Evolutionary conservation across 148 eudicot genomes (phyloP).

Genomic region (Silene latifolia): DNA sequence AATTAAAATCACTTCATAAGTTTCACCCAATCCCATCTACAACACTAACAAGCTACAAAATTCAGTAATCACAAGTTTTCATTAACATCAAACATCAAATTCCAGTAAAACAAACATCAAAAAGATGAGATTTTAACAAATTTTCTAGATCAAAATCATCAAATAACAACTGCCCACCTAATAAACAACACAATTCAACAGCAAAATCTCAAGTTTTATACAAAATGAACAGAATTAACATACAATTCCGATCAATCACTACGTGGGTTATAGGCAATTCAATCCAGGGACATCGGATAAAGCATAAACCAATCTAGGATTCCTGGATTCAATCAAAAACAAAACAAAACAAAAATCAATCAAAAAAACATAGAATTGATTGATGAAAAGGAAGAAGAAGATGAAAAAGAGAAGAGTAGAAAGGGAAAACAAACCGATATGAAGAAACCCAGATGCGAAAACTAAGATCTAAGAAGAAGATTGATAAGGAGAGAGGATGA

Average conservation of each 20-base stretch:
- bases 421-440: constrained; percentile 33
- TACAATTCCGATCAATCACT: constrained; percentile 40
- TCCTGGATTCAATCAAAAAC: constrained; percentile 32
- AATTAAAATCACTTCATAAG: background rate
- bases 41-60: background rate
- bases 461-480: constrained; percentile 55
- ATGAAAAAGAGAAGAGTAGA: background rate
- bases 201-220: constrained; percentile 34
- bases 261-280: constrained; percentile 34
- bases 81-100: constrained; percentile 8
- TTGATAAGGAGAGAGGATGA: constrained; percentile 51
- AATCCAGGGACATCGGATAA: constrained; percentile 56
- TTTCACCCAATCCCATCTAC: constrained; percentile 9
- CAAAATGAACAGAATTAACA: constrained; percentile 42
- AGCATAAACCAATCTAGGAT: constrained; percentile 30
- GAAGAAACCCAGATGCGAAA: constrained; percentile 45
- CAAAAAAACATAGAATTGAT: constrained; percentile 22
- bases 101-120: constrained; percentile 9
- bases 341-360: constrained; percentile 4
- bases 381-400: background rate
- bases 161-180: constrained; percentile 17
- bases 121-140: background rate
- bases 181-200: constrained; percentile 16
- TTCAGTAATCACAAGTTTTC: no score
- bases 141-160: background rate